phyloP scores from a whole-genome alignment of 2,329 filamentous ascomycete species.

The Magnaporthales sp. region DNA sequence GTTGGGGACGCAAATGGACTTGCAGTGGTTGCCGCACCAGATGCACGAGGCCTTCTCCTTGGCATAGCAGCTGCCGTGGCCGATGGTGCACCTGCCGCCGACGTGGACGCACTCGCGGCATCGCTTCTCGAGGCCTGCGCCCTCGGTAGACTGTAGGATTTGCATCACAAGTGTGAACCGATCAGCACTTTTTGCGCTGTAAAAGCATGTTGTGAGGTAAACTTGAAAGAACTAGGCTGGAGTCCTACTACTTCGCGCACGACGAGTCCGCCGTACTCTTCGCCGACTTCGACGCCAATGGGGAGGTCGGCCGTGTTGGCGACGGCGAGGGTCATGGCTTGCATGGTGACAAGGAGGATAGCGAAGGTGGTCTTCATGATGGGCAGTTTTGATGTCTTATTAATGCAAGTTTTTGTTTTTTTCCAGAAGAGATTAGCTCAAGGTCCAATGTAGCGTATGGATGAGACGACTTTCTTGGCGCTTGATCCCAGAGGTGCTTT shows the following conservation, averaged over 20 bases:
- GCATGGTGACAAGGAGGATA: conserved; percentile 14
- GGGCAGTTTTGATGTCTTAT: background rate
- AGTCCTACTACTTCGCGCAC: background rate
- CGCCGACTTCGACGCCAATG: background rate
- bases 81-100: background rate
- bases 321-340: conserved; percentile 12
- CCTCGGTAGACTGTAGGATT: background rate
- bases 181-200: background rate
- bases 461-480: no score
- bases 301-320: background rate
- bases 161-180: no score
- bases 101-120: conserved; percentile 5
- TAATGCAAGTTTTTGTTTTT: no score
- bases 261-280: background rate
- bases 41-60: conserved; percentile 2
- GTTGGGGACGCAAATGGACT: background rate
- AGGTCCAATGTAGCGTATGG: no score
- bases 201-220: no score
- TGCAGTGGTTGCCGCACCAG: conserved; percentile 3
- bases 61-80: conserved; percentile 3
- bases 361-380: background rate
- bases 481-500: no score
- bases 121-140: background rate
- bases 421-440: no score
- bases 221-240: background rate